Base-by-base conservation (phyloP, 2,329 filamentous ascomycete genomes). In the Tetracladium maxilliforme region DNA sequence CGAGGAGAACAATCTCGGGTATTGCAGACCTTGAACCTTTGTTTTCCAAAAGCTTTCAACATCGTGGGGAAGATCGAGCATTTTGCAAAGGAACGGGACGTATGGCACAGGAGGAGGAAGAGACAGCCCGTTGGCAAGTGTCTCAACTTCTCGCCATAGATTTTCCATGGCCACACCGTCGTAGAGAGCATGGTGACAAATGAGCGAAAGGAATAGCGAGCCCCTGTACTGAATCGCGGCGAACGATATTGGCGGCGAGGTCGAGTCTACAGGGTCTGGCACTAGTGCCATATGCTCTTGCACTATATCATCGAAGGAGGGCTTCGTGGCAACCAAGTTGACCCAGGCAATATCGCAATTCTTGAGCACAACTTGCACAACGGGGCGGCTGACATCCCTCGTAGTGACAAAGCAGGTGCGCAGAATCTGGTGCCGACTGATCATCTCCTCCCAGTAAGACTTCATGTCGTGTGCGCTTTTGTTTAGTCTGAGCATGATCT, bases 151-250 rank as follows among this genome's bases (percentile, higher is more conserved):
- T 1, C 64, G 47, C 14, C 87, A 61, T 0, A 94, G 54, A 7
- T 61, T 57, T 1, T 61, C 54, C 40, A 93, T 76, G 1, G 83
- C 82, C 18, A 77, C 70, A 1, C 78, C 86, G 48, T 94, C 86
- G 38, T 93, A 92, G 1, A 93, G 54, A 3, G 82, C 80, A 49
- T 94, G 86, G 38, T 93, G 84, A 37, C 56, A 72, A 19, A 58
- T 46, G 24, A 62, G 62, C 0, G 55, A 73, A 2, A 61, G 38
- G 21, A 58, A 60, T 0, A 30, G 25, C 0, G 32, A 40, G 1
- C 37, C 42, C 6, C 38, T 37, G 2, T 46, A 37, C 7, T 36
- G 33, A 13, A 69, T 46, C 0, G 58, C 25, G 0, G 53, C 58
- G 24, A 62, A 49, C 5, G 54, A 63, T 8, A 59, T 44, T 2